Evolutionary conservation across 371 early-diverging fungal species (phyloP).

Genomic region (Circinella umbellata): DNA sequence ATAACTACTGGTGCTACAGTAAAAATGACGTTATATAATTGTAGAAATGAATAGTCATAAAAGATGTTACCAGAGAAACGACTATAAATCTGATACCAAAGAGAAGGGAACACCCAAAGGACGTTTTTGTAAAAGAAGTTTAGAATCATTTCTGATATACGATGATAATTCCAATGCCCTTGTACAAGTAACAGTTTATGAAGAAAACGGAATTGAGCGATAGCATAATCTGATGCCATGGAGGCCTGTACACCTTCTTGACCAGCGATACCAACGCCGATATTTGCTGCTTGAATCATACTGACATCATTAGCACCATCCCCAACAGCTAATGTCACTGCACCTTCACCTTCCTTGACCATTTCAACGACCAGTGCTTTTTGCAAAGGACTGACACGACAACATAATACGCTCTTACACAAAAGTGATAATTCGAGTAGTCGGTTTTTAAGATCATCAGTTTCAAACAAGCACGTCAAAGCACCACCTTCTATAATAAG

Average conservation of each 20-base stretch:
- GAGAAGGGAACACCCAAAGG: slow-evolving; percentile 78
- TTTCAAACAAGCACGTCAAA: slow-evolving; percentile 77
- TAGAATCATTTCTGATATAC: slow-evolving; percentile 79
- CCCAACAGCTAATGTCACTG: slow-evolving; percentile 92
- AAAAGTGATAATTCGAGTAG: slow-evolving; percentile 79
- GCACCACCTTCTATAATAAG: slow-evolving; percentile 93
- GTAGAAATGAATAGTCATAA: slow-evolving; percentile 86
- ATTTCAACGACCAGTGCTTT: slow-evolving; percentile 96
- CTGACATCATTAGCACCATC: slow-evolving; percentile 95
- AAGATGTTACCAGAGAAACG: slow-evolving; percentile 83
- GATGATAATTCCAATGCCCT: slow-evolving; percentile 85
- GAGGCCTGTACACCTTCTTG: slow-evolving; percentile 93
- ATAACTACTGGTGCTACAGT: slow-evolving; percentile 73
- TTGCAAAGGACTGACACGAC: slow-evolving; percentile 95
- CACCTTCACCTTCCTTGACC: slow-evolving; percentile 78
- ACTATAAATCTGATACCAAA: slow-evolving; percentile 88
- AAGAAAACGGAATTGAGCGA: slow-evolving; percentile 84
- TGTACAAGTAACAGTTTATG: slow-evolving; percentile 79
- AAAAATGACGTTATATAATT: slow-evolving; percentile 82
- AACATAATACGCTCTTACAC: slow-evolving; percentile 92
- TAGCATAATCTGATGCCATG: slow-evolving; percentile 89
- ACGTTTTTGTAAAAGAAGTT: slow-evolving; percentile 85
- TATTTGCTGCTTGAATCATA: slow-evolving; percentile 92
- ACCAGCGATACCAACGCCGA: slow-evolving; percentile 94
- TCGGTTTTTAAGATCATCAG: slow-evolving; percentile 56